Conservation (phyloP, 2,329 filamentous ascomycete genomes). For the Xylaria sp. region DNA sequence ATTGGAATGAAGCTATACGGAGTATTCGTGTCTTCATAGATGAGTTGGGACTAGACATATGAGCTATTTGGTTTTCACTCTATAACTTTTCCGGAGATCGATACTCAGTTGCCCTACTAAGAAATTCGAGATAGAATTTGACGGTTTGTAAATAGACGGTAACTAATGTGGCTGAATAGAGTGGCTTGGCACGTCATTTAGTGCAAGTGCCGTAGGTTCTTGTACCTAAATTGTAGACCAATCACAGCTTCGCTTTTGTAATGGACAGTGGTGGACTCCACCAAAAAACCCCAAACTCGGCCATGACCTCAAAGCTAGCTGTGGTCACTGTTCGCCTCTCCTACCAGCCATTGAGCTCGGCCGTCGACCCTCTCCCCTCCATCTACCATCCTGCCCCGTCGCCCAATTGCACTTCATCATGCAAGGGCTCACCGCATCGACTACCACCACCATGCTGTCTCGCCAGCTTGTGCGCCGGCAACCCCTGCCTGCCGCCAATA, state of each 20-base stretch:
- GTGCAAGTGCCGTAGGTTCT: neutral
- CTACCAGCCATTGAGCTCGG: constrained; percentile 34
- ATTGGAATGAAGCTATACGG: neutral
- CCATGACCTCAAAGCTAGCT: constrained; percentile 43
- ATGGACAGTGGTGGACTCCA: constrained; percentile 41
- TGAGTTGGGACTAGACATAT: neutral
- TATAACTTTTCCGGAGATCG: neutral
- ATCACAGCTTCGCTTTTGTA: constrained; percentile 44
- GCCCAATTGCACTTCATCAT: constrained; percentile 45
- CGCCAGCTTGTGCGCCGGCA: constrained; percentile 49
- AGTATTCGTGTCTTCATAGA: neutral
- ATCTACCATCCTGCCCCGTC: constrained; percentile 5
- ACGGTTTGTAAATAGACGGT: too few species aligned
- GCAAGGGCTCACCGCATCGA: constrained; percentile 48
- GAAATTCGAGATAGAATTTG: neutral
- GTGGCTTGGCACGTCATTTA: neutral
- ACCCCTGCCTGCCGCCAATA: constrained; percentile 38
- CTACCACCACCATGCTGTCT: constrained; percentile 45
- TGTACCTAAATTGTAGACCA: constrained; percentile 34
- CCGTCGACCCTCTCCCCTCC: constrained; percentile 33
- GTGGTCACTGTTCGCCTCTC: constrained; percentile 34
- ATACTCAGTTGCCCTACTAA: neutral
- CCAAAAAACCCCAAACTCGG: constrained; percentile 43
- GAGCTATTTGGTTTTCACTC: neutral
- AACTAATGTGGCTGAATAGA: neutral